phyloP scores from a whole-genome alignment of 805 yeast species.

The Teunomyces funiuensis region DNA sequence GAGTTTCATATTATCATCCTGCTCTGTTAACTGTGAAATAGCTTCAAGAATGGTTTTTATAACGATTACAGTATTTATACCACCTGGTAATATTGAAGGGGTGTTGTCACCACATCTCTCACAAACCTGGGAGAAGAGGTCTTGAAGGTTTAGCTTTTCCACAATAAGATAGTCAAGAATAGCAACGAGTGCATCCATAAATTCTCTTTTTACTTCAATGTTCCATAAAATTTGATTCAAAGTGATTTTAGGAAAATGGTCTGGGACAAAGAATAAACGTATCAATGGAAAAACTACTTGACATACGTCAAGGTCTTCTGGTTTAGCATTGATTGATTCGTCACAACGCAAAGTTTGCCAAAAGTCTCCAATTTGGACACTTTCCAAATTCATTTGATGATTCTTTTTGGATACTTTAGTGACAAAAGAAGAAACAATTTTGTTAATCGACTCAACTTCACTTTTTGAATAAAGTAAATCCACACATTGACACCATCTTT shows the following conservation, averaged over 20 bases:
- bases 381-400: too few species aligned
- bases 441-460: background rate
- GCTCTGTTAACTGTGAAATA: too few species aligned
- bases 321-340: too few species aligned
- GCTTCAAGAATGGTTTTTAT: too few species aligned
- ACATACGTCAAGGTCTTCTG: too few species aligned
- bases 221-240: conserved; percentile 33
- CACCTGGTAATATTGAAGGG: too few species aligned
- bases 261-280: background rate
- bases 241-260: background rate
- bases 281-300: conserved; percentile 12
- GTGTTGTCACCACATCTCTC: background rate
- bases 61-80: too few species aligned
- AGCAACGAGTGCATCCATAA: conserved; percentile 8
- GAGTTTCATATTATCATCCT: too few species aligned
- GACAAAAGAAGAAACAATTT: conserved; percentile 35
- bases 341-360: too few species aligned
- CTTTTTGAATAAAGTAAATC: conserved; percentile 44
- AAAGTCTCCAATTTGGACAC: too few species aligned
- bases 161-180: conserved; percentile 21
- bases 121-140: conserved; percentile 15
- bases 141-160: conserved; percentile 60
- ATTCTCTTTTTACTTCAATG: conserved; percentile 40
- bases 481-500: conserved; percentile 66
- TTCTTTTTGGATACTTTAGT: too few species aligned